phyloP scores from a whole-genome alignment of 2,329 filamentous ascomycete species.

The Pseudogymnoascus sp. region DNA sequence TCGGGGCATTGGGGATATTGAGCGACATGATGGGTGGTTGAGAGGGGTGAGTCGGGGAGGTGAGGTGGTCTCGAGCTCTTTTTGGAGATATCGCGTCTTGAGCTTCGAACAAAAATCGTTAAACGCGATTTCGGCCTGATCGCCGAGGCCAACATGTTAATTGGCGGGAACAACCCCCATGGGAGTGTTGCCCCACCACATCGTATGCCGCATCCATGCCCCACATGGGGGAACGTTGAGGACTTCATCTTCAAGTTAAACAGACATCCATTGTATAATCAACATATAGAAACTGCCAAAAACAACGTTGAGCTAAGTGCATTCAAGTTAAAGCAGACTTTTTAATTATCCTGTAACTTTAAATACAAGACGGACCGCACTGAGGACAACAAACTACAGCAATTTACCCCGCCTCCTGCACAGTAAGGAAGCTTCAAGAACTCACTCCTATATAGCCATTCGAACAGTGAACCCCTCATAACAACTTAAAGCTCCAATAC shows the following conservation, averaged over 20 bases:
- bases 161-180: background rate
- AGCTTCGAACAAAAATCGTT: slow-evolving; percentile 13
- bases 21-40: slow-evolving; percentile 66
- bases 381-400: background rate
- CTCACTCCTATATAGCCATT: background rate
- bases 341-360: background rate
- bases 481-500: background rate
- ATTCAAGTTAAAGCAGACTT: background rate
- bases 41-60: background rate
- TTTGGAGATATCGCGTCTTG: slow-evolving; percentile 6
- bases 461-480: background rate
- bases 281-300: background rate
- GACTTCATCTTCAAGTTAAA: background rate
- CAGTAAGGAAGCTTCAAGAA: background rate
- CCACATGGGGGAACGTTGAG: background rate
- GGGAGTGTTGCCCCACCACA: background rate
- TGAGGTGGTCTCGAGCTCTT: slow-evolving; percentile 8
- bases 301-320: background rate
- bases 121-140: slow-evolving; percentile 11
- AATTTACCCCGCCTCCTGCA: background rate
- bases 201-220: background rate
- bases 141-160: slow-evolving; percentile 1
- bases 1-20: slow-evolving; percentile 89
- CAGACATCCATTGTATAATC: background rate
- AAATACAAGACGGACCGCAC: background rate